These are phyloP conservation scores for Hygrophoropsis aurantiaca DNA, from an alignment of 768 basidiomycete genomes.

Conservation along the genomic window DNA sequence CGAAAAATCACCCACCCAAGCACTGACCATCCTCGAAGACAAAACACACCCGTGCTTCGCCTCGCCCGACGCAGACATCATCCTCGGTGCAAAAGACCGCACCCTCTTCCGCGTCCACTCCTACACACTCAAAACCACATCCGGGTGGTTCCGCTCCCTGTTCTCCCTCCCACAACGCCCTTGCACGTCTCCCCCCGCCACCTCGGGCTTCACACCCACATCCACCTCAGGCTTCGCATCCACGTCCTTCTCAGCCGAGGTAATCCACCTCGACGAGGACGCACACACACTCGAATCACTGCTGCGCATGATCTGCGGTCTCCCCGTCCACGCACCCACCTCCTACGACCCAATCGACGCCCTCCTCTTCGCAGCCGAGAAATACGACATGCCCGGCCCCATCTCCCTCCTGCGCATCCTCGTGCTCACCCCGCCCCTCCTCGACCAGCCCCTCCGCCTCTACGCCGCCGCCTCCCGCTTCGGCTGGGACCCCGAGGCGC, in stretches of 20 bases:
- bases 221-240: too few species aligned
- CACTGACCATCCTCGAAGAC: too few species aligned
- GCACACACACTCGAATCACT: constrained; percentile 52
- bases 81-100: constrained; percentile 54
- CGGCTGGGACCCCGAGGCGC: constrained; percentile 58
- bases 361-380: constrained; percentile 63
- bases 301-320: constrained; percentile 61
- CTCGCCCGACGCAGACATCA: too few species aligned
- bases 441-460: constrained; percentile 50
- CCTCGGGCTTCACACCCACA: neutral
- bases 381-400: constrained; percentile 71
- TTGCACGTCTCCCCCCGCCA: too few species aligned
- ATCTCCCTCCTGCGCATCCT: constrained; percentile 58
- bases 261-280: constrained; percentile 60
- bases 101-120: constrained; percentile 59
- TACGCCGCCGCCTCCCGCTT: constrained; percentile 57
- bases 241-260: constrained; percentile 29
- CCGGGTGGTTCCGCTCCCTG: constrained; percentile 64
- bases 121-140: constrained; percentile 59
- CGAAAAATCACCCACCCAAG: too few species aligned
- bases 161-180: constrained; percentile 56
- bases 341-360: constrained; percentile 56
- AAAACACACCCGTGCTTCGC: too few species aligned
- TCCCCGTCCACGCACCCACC: constrained; percentile 47
- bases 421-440: constrained; percentile 51